A percentile compares a stretch with the other conserved stretches of the same genome.
phyloP scores from a whole-genome alignment of 306 rosid species.

The Heteromeles arbutifolia region DNA sequence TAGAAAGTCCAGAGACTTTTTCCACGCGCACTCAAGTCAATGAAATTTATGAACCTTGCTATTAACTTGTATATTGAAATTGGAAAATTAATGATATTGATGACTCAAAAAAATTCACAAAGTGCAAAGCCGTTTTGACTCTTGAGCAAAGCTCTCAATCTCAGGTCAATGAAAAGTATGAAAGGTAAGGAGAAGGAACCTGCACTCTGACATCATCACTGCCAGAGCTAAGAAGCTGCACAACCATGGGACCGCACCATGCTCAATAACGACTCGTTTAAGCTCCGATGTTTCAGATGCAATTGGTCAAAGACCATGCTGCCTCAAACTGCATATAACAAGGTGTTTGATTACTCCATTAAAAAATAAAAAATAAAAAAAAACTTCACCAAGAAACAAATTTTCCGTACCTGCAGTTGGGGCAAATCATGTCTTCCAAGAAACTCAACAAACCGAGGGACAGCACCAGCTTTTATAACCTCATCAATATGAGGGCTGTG shows the following conservation, averaged over 20 bases:
- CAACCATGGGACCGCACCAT: constrained; percentile 55
- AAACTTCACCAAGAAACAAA: not conserved
- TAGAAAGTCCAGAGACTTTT: not conserved
- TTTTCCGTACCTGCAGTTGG: constrained; percentile 37
- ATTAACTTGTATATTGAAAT: not conserved
- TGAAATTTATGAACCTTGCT: not conserved
- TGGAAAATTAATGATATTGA: not conserved
- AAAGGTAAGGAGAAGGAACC: constrained; percentile 28
- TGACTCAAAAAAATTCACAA: not conserved
- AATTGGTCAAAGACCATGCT: constrained; percentile 64
- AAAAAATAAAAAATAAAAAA: constrained; percentile 21
- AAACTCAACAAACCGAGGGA: constrained; percentile 58
- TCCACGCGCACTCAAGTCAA: not conserved
- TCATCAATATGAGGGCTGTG: constrained; percentile 63
- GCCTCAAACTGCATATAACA: constrained; percentile 61
- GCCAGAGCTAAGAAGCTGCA: constrained; percentile 48
- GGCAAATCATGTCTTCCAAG: constrained; percentile 44
- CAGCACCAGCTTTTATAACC: constrained; percentile 43
- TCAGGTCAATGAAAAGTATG: not conserved
- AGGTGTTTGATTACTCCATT: not conserved
- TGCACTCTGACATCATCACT: constrained; percentile 59
- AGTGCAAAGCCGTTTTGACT: not conserved
- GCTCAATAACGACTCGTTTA: constrained; percentile 50
- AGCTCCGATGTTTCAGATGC: constrained; percentile 63
- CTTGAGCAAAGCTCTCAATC: not conserved